Evolutionary conservation across 176 grass and related monocot genomes (phyloP).

Genomic region (Oryza glumipatula): DNA sequence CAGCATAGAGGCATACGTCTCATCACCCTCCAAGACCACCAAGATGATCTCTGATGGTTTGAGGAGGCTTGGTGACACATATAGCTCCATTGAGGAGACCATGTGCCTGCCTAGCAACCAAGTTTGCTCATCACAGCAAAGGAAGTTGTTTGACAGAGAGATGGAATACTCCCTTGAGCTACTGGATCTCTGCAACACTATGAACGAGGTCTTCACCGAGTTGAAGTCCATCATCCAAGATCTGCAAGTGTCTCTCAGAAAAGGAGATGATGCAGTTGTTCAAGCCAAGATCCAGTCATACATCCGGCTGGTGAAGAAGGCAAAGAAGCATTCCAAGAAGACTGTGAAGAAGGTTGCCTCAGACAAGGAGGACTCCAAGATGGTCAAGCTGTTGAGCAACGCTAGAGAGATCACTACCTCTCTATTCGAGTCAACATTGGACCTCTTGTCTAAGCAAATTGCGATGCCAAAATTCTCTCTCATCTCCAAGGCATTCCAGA

Average conservation of each 20-base stretch:
- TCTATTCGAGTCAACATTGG: slow-evolving; percentile 43
- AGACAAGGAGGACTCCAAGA: neutral
- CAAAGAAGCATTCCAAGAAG: slow-evolving; percentile 54
- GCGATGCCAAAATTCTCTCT: slow-evolving; percentile 28
- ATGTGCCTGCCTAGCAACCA: slow-evolving; percentile 39
- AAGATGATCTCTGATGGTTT: slow-evolving; percentile 19
- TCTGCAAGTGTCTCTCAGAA: slow-evolving; percentile 33
- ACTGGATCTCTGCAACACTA: slow-evolving; percentile 41
- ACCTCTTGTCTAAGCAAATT: slow-evolving; percentile 33
- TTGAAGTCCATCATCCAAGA: slow-evolving; percentile 43
- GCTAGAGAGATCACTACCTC: slow-evolving; percentile 51
- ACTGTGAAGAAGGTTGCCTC: slow-evolving; percentile 22
- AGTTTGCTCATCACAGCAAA: slow-evolving; percentile 9
- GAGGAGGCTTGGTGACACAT: slow-evolving; percentile 14
- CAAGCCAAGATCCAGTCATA: slow-evolving; percentile 37
- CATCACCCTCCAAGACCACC: neutral
- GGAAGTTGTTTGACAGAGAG: slow-evolving; percentile 34
- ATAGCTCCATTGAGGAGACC: slow-evolving; percentile 22
- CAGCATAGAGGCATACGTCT: slow-evolving; percentile 28
- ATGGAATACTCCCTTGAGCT: slow-evolving; percentile 39
- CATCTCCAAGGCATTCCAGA: slow-evolving; percentile 37
- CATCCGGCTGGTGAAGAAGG: slow-evolving; percentile 41
- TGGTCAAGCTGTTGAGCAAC: slow-evolving; percentile 28
- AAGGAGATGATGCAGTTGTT: slow-evolving; percentile 29
- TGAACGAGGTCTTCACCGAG: slow-evolving; percentile 33